These are phyloP conservation scores for Polychytrium aggregatum DNA, from an alignment of 192 early-diverging fungal genomes.

Conservation along the genomic window DNA sequence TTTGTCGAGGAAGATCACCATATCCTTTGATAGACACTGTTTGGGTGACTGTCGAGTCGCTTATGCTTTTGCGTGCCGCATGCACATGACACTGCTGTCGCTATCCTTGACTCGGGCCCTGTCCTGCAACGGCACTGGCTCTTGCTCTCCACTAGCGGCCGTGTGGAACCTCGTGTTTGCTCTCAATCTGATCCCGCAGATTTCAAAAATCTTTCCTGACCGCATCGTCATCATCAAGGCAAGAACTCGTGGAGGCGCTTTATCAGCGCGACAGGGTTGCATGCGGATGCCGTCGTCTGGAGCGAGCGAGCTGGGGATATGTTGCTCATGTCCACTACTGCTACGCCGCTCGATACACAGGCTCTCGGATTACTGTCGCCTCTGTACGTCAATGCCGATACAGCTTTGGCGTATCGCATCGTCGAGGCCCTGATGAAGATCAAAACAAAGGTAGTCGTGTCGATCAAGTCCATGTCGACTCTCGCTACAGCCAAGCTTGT, in stretches of 20 bases:
- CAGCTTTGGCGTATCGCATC: slow-evolving; percentile 26
- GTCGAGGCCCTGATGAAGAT: slow-evolving; percentile 27
- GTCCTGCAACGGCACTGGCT: no score
- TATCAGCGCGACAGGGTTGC: not conserved
- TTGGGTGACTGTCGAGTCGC: not conserved
- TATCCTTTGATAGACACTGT: no score
- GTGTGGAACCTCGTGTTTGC: slow-evolving; percentile 51
- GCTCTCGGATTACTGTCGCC: slow-evolving; percentile 36
- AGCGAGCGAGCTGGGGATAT: no score
- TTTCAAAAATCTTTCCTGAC: slow-evolving; percentile 39
- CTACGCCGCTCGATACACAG: slow-evolving; percentile 4
- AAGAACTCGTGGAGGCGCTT: no score
- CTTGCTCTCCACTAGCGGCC: slow-evolving; percentile 32
- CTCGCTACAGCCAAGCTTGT: no score
- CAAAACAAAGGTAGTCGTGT: slow-evolving; percentile 36
- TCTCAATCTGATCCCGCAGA: slow-evolving; percentile 24
- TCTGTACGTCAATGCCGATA: slow-evolving; percentile 27
- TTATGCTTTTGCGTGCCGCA: no score
- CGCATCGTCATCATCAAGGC: slow-evolving; percentile 42
- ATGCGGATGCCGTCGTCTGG: not conserved
- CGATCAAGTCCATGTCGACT: no score
- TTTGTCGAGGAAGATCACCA: slow-evolving; percentile 48
- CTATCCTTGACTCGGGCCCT: no score
- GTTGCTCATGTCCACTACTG: not conserved
- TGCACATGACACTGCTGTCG: no score